Evolutionary conservation across 495 filamentous ascomycete genomes (phyloP).

Genomic region (Beverwykella pulmonaria): DNA sequence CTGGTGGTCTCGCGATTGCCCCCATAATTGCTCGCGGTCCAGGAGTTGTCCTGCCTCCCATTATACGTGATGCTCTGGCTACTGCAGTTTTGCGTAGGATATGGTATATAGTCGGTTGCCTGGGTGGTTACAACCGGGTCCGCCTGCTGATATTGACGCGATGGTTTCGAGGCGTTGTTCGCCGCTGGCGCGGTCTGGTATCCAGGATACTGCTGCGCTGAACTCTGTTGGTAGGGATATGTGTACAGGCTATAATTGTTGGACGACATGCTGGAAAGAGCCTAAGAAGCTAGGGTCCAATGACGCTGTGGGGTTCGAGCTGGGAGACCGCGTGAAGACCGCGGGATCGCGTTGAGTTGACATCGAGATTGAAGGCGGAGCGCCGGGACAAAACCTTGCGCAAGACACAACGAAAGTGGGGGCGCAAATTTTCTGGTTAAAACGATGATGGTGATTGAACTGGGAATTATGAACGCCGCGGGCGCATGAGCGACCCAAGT

Average conservation of each 20-base stretch:
- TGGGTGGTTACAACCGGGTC: conserved; percentile 17
- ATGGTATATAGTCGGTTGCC: conserved; percentile 30
- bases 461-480: no score
- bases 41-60: conserved; percentile 17
- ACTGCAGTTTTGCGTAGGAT: conserved; percentile 21
- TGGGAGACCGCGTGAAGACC: conserved; percentile 2
- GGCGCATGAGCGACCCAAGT: no score
- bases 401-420: neutral
- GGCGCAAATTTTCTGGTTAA: no score
- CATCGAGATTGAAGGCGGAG: neutral
- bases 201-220: conserved; percentile 21
- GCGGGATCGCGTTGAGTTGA: neutral
- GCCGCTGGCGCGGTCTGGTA: conserved; percentile 25
- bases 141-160: conserved; percentile 19
- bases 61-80: conserved; percentile 11
- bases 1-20: conserved; percentile 14
- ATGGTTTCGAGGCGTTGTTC: conserved; percentile 4
- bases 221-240: conserved; percentile 29
- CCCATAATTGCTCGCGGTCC: conserved; percentile 24
- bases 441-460: no score
- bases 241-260: conserved; percentile 22
- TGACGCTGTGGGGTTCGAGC: neutral
- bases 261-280: conserved; percentile 4
- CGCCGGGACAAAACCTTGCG: neutral
- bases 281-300: neutral